phyloP scores from a whole-genome alignment of 306 rosid genomes.

The Carpinus viminea region DNA sequence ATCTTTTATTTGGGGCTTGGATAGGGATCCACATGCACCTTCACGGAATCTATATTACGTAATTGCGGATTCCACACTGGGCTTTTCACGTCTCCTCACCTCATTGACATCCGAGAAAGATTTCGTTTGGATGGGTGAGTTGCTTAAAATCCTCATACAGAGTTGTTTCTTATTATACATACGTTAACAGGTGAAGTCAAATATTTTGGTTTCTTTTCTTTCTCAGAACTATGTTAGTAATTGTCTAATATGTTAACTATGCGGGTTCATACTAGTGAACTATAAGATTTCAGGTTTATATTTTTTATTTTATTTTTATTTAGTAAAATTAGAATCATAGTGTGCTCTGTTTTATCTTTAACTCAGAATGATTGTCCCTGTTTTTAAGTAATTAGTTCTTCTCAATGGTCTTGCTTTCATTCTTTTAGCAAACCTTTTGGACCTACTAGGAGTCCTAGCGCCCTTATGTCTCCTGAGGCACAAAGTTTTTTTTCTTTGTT shows the following conservation, averaged over 20 bases:
- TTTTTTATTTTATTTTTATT: not conserved
- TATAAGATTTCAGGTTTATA: constrained; percentile 10
- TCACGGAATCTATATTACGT: constrained; percentile 84
- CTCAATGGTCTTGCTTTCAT: constrained; percentile 10
- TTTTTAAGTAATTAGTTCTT: constrained; percentile 1
- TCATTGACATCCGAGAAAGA: constrained; percentile 90
- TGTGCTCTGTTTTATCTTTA: not conserved
- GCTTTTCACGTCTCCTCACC: constrained; percentile 97
- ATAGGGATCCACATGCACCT: constrained; percentile 95
- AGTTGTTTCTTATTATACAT: constrained; percentile 13
- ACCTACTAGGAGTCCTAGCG: constrained; percentile 13
- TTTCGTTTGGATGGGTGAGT: constrained; percentile 93
- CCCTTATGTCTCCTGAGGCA: not conserved
- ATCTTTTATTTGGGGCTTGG: constrained; percentile 28
- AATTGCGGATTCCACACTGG: constrained; percentile 89
- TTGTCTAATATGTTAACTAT: not conserved
- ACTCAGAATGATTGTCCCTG: constrained; percentile 11
- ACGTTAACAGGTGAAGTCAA: constrained; percentile 18
- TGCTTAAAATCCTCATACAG: constrained; percentile 12
- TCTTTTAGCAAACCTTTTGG: constrained; percentile 8
- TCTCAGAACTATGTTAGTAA: not conserved
- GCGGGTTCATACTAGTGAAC: constrained; percentile 7
- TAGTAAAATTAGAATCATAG: not conserved
- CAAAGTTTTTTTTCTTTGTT: not conserved
- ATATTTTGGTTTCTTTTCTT: constrained; percentile 1